Conservation (phyloP, 2,329 filamentous ascomycete genomes). For the Drechslera avenae region DNA sequence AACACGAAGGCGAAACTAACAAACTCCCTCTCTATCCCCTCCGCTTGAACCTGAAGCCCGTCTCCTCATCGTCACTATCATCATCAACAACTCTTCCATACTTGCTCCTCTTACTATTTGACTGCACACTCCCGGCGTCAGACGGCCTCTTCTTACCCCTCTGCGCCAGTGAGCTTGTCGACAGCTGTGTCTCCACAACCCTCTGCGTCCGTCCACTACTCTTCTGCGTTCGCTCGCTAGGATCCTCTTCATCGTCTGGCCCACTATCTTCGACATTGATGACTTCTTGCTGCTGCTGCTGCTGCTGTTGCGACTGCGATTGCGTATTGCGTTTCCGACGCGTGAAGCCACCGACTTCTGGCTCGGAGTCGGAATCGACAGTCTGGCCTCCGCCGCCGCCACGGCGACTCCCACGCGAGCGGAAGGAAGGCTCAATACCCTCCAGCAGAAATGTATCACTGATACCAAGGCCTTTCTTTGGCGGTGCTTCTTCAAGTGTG, state of each 20-base stretch:
- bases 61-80: slow-evolving; percentile 63
- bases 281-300: slow-evolving; percentile 17
- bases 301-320: background rate
- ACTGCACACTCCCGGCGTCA: slow-evolving; percentile 28
- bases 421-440: slow-evolving; percentile 25
- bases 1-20: background rate
- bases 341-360: slow-evolving; percentile 39
- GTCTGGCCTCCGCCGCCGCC: background rate
- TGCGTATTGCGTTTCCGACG: slow-evolving; percentile 22
- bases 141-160: slow-evolving; percentile 39
- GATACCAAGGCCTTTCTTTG: slow-evolving; percentile 72
- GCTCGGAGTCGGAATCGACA: slow-evolving; percentile 31
- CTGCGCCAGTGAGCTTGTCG: slow-evolving; percentile 33
- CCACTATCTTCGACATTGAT: slow-evolving; percentile 42
- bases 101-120: slow-evolving; percentile 35
- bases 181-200: slow-evolving; percentile 38
- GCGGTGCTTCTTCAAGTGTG: slow-evolving; percentile 68
- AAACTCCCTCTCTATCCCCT: slow-evolving; percentile 9
- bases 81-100: slow-evolving; percentile 43
- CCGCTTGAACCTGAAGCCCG: slow-evolving; percentile 60
- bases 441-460: slow-evolving; percentile 79
- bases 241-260: slow-evolving; percentile 33
- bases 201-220: slow-evolving; percentile 34
- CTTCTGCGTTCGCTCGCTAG: slow-evolving; percentile 24
- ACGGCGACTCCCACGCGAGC: slow-evolving; percentile 19